Percentiles rank a stretch among this genome's conserved stretches.
These are phyloP conservation scores for Telfairia occidentalis DNA, from an alignment of 331 rosid genomes.

Conservation along the genomic window DNA sequence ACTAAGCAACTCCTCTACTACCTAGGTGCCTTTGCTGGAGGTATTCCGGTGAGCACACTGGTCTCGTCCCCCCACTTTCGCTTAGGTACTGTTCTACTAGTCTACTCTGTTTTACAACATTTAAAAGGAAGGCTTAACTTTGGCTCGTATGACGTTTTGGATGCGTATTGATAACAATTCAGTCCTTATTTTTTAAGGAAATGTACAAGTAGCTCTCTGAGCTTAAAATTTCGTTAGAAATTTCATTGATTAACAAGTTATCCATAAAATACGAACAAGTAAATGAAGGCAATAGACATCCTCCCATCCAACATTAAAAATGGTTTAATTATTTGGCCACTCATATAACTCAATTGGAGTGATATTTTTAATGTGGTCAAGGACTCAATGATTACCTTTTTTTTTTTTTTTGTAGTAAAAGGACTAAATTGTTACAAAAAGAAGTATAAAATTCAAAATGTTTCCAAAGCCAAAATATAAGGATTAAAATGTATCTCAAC, in stretches of 20 bases:
- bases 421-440: not conserved
- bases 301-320: not conserved
- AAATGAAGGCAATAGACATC: not conserved
- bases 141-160: not conserved
- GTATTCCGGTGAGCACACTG: slow-evolving; percentile 98
- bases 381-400: not conserved
- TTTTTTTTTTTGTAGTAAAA: not conserved
- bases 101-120: slow-evolving; percentile 14
- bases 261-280: not conserved
- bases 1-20: slow-evolving; percentile 75
- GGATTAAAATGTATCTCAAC: not conserved
- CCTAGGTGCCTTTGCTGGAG: slow-evolving; percentile 82
- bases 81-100: slow-evolving; percentile 58
- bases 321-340: not conserved
- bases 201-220: not conserved
- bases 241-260: not conserved
- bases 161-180: not conserved
- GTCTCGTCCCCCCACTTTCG: slow-evolving; percentile 38
- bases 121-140: not conserved
- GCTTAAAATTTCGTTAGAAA: not conserved
- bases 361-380: not conserved
- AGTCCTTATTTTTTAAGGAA: not conserved
- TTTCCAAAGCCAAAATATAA: too few species aligned
- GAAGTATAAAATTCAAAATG: not conserved
- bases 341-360: not conserved